A percentile compares a stretch with the other conserved stretches of the same genome.
Conservation (phyloP, 768 basidiomycete species). For the Tylopilus cervinicoccineus region DNA sequence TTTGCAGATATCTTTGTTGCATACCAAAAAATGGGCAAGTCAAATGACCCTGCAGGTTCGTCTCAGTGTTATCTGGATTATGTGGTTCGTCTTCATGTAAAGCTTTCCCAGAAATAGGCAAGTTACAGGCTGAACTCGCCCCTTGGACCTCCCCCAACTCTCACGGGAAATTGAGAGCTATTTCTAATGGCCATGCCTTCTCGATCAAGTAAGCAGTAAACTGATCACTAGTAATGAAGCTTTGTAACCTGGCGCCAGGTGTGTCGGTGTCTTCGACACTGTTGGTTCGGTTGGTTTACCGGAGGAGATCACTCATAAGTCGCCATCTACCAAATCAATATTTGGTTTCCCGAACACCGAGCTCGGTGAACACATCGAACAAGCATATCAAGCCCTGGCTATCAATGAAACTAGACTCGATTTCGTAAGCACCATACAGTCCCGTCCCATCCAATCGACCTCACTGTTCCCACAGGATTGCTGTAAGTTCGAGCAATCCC, state of each 20-base stretch:
- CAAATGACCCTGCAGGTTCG: slow-evolving; percentile 43
- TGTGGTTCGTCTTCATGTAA: not conserved
- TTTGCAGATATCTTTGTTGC: slow-evolving; percentile 61
- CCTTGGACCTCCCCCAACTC: slow-evolving; percentile 53
- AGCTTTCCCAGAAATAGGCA: slow-evolving; percentile 30
- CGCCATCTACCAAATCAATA: slow-evolving; percentile 42
- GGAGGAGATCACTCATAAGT: slow-evolving; percentile 51
- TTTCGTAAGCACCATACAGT: slow-evolving; percentile 45
- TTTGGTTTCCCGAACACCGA: slow-evolving; percentile 63
- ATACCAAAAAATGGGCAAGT: slow-evolving; percentile 60
- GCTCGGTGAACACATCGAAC: slow-evolving; percentile 60
- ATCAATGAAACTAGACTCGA: slow-evolving; percentile 63
- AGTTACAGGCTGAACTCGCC: slow-evolving; percentile 41
- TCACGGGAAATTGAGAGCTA: slow-evolving; percentile 50
- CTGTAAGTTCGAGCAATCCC: slow-evolving; percentile 60
- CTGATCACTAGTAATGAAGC: not conserved
- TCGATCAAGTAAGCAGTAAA: slow-evolving; percentile 51
- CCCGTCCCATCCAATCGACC: not conserved
- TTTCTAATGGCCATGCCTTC: slow-evolving; percentile 45
- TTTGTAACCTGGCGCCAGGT: slow-evolving; percentile 34
- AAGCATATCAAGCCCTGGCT: slow-evolving; percentile 68
- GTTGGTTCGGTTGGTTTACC: slow-evolving; percentile 73
- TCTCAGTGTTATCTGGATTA: not conserved
- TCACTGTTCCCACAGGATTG: slow-evolving; percentile 39
- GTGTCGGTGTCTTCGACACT: slow-evolving; percentile 74